Percentiles rank a stretch among this genome's conserved stretches.
Evolutionary conservation across 352 stramenopile species (phyloP).

Genomic region (Phytophthora pisi): DNA sequence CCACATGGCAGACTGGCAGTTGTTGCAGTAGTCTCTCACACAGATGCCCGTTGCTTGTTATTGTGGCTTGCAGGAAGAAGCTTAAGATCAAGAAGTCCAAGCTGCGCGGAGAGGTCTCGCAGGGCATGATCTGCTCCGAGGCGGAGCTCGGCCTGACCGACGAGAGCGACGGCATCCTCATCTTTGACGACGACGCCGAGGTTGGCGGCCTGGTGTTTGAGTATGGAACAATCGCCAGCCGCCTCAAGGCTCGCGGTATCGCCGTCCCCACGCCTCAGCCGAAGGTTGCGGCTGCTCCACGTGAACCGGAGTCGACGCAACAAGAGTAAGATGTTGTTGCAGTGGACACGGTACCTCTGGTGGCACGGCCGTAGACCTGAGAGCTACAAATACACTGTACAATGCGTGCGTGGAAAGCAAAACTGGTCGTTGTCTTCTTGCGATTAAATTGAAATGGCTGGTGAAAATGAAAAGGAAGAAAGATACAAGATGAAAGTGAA

Average conservation of each 20-base stretch:
- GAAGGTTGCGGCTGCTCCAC: constrained; percentile 7
- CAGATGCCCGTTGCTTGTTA: neutral
- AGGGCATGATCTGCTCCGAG: constrained; percentile 87
- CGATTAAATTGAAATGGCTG: constrained; percentile 28
- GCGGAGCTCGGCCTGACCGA: constrained; percentile 68
- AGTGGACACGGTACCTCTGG: neutral
- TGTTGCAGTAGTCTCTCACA: neutral
- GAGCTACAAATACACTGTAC: constrained; percentile 17
- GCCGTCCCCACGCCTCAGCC: constrained; percentile 7
- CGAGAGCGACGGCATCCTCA: constrained; percentile 71
- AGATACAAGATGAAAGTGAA: constrained; percentile 23
- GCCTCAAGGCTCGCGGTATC: constrained; percentile 34
- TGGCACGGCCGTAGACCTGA: neutral
- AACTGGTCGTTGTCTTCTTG: constrained; percentile 36
- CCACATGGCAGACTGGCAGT: neutral
- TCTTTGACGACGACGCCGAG: constrained; percentile 60
- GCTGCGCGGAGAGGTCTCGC: constrained; percentile 74
- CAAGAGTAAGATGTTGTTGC: constrained; percentile 7
- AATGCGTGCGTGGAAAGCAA: constrained; percentile 25
- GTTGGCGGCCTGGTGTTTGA: constrained; percentile 60
- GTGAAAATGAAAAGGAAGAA: constrained; percentile 13
- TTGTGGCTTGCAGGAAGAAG: constrained; percentile 51
- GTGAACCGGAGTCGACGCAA: constrained; percentile 5
- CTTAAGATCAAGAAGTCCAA: constrained; percentile 90
- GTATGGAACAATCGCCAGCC: constrained; percentile 43